A percentile compares a stretch with the other conserved stretches of the same genome.
phyloP scores from a whole-genome alignment of 257 asterid species.

The Perilla frutescens region DNA sequence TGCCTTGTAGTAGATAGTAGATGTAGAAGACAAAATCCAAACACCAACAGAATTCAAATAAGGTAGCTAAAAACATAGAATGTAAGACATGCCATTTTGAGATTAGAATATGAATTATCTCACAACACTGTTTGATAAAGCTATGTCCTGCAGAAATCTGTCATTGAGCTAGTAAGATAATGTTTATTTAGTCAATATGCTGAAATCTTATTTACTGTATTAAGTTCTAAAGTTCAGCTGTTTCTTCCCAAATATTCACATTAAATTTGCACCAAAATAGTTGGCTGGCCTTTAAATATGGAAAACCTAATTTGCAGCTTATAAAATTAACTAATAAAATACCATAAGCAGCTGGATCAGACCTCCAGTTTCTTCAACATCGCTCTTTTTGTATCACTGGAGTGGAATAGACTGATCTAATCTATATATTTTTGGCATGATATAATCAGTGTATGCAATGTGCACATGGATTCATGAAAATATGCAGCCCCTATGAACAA shows the following conservation, averaged over 20 bases:
- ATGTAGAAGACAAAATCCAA: neutral
- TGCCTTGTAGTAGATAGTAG: neutral
- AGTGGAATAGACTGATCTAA: slow-evolving; percentile 16
- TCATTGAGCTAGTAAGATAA: neutral
- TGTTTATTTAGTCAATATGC: slow-evolving; percentile 6
- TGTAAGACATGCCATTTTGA: slow-evolving; percentile 11
- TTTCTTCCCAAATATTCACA: slow-evolving; percentile 19
- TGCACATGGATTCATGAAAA: slow-evolving; percentile 5
- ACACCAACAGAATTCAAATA: neutral
- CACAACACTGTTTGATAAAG: neutral
- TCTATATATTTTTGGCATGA: neutral
- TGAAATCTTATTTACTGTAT: slow-evolving; percentile 9
- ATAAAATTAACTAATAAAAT: neutral
- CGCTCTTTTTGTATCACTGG: slow-evolving; percentile 12
- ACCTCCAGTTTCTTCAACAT: slow-evolving; percentile 16
- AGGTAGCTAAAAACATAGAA: slow-evolving; percentile 10
- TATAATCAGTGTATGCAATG: neutral
- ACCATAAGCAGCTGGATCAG: slow-evolving; percentile 16
- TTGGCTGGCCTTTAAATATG: slow-evolving; percentile 7
- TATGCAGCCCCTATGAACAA: neutral
- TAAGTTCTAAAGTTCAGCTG: neutral
- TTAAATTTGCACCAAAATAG: neutral
- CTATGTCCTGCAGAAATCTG: slow-evolving; percentile 7
- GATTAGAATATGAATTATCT: slow-evolving; percentile 25
- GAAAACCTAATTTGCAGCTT: slow-evolving; percentile 21